Conservation (phyloP, 2,329 filamentous ascomycete genomes). For the Fusarium bulbicola region DNA sequence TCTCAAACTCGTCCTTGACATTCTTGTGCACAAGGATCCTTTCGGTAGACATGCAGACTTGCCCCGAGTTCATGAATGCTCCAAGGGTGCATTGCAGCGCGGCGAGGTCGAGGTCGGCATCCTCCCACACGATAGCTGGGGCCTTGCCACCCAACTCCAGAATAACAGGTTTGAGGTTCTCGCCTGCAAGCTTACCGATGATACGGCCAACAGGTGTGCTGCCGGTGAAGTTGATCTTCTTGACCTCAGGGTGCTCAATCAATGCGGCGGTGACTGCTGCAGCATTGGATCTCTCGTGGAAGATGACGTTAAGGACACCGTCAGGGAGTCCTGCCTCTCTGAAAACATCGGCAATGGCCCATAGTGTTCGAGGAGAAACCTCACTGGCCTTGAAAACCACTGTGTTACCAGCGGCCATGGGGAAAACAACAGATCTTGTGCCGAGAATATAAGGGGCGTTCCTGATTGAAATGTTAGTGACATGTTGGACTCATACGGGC, state of each 20-base stretch:
- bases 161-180: constrained; percentile 80
- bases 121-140: constrained; percentile 79
- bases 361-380: constrained; percentile 69
- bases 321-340: constrained; percentile 79
- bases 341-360: constrained; percentile 70
- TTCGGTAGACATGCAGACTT: constrained; percentile 89
- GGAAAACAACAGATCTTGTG: constrained; percentile 64
- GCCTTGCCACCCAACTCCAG: constrained; percentile 88
- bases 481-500: background rate
- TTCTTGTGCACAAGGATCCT: constrained; percentile 68
- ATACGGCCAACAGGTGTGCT: constrained; percentile 78
- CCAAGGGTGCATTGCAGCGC: constrained; percentile 74
- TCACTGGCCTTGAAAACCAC: constrained; percentile 78
- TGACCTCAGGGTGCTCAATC: constrained; percentile 72
- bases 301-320: constrained; percentile 79
- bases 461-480: constrained; percentile 48
- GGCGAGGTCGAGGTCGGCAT: constrained; percentile 79
- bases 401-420: constrained; percentile 82
- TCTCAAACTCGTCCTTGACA: constrained; percentile 57
- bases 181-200: constrained; percentile 74
- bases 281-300: constrained; percentile 71
- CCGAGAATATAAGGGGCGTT: constrained; percentile 67
- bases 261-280: constrained; percentile 72
- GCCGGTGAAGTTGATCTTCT: constrained; percentile 89
- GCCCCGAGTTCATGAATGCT: constrained; percentile 77